These are phyloP conservation scores for Allantophomopsis lycopodina DNA, from an alignment of 2,329 filamentous ascomycete species.

Conservation along the genomic window DNA sequence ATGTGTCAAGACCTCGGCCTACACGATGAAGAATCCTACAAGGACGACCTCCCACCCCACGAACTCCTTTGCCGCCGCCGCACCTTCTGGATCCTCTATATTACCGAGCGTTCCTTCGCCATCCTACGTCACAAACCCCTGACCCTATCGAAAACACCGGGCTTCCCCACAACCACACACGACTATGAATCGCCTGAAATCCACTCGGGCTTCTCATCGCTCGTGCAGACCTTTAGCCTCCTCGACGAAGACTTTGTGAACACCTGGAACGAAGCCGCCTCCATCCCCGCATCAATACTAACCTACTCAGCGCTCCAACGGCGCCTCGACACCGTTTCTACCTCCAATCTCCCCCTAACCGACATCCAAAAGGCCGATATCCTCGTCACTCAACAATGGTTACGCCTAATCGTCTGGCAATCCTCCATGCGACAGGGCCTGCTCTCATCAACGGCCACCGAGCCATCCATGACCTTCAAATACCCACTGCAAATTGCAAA, in stretches of 20 bases:
- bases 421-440: slow-evolving; percentile 52
- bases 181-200: slow-evolving; percentile 37
- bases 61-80: slow-evolving; percentile 39
- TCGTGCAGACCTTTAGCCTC: slow-evolving; percentile 46
- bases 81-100: slow-evolving; percentile 49
- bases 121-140: slow-evolving; percentile 50
- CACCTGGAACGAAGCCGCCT: slow-evolving; percentile 46
- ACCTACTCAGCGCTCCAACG: slow-evolving; percentile 32
- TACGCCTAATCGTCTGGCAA: slow-evolving; percentile 60
- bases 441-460: slow-evolving; percentile 41
- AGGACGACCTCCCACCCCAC: slow-evolving; percentile 25
- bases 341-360: slow-evolving; percentile 22
- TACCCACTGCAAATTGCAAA: slow-evolving; percentile 49
- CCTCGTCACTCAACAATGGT: slow-evolving; percentile 57
- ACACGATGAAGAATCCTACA: slow-evolving; percentile 42
- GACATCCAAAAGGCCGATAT: slow-evolving; percentile 58
- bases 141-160: slow-evolving; percentile 44
- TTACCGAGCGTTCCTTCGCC: slow-evolving; percentile 48
- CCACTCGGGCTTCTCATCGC: slow-evolving; percentile 42
- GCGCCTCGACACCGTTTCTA: slow-evolving; percentile 29
- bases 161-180: slow-evolving; percentile 34
- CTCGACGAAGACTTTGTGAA: slow-evolving; percentile 50
- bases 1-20: slow-evolving; percentile 43
- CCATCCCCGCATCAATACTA: slow-evolving; percentile 22
- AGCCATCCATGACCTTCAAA: slow-evolving; percentile 46